Evolutionary conservation across 2,329 filamentous ascomycete species (phyloP), one percentile per base, ranked within the genome.

Genomic region (Amylocarpus encephaloides): DNA sequence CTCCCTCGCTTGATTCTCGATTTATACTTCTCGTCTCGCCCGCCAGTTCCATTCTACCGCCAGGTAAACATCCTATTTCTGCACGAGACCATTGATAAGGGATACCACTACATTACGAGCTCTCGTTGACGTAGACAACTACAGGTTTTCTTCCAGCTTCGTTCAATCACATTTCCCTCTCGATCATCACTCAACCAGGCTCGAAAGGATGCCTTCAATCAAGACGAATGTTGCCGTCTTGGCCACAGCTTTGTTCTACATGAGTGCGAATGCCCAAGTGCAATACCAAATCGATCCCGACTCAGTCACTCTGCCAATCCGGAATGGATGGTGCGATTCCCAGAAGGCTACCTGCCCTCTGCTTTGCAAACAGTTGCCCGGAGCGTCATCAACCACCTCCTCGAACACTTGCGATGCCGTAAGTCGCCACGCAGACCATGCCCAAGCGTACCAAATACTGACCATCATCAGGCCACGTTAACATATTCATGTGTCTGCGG

Each of bases 401-500:
- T 67, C 72, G 55, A 91, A 92, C 71, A 73, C 74, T 6, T 92
- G 86, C 66, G 76, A 89, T 64, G 62, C 83, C 44, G 80, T 85
- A 76, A 50, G 74, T 68, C 50, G 2, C 1, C 10, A 4, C 5
- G n/a, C n/a, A n/a, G n/a, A n/a, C n/a, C n/a, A n/a, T n/a, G n/a
- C n/a, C n/a, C n/a, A n/a, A 2, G 16, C n/a, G 0, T 22, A 11
- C 10, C 13, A 32, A 36, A n/a, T 36, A 12, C 16, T 46, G 2
- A 40, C 18, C 3, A 10, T 15, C 45, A 26, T 19, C 48, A 83
- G 79, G 63, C 74, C 46, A 71, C 73, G 16, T 75, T 92, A 44
- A 75, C 71, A n/a, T 92, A 85, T 70, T 73, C 75, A 56, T 93
- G 87, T 67, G 73, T 88, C 59, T 93, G 87, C 72, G 74, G 76